Base-by-base conservation (phyloP, 495 filamentous ascomycete species). In the Penicillium desertorum region DNA sequence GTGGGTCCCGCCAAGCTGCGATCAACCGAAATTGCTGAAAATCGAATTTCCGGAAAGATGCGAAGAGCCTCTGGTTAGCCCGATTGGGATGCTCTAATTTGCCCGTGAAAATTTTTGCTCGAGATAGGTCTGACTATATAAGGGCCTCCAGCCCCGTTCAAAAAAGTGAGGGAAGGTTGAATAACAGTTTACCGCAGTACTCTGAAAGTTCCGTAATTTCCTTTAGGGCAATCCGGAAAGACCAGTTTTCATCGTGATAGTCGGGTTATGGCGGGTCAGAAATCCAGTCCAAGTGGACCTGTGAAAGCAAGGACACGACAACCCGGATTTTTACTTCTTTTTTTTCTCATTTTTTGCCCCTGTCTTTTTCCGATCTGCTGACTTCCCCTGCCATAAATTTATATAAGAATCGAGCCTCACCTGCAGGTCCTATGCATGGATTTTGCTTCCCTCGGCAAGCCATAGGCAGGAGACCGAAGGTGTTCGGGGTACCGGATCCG, bases 1-100 rank as follows among this genome's bases (percentile, higher is more conserved):
- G 66, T 67, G 64, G 66, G 66, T 67, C 66, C 45, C 55, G 65
- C 64, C 66, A 64, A 69, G 59, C 57, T 63, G 63, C 57, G 64
- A 65, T 56, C 62, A 62, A 57, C 59, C 66, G 51, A 59, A 47
- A 60, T 67, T 58, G 53, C 60, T 43, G 57, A 56, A 53, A 56
- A 53, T 51, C 30, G 43, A 46, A 56, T 58, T 65, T 46, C 56
- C 39, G 51, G 51, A 52, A 45, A 63, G 63, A 55, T 54, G 50
- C 39, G 51, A 58, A 64, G 61, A 67, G 66, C 63, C 66, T 63
- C 63, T 52, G 37, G 52, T 46, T 29, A 20, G 42, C 47, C 46
- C 20, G 39, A 54, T 44, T 50, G 41, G 61, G 44, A 25, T 5
- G 39, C 41, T 16, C 8, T 5, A 37, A 45, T 42, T 29, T 56